phyloP scores from a whole-genome alignment of 306 rosid genomes.

The Oemleria cerasiformis region DNA sequence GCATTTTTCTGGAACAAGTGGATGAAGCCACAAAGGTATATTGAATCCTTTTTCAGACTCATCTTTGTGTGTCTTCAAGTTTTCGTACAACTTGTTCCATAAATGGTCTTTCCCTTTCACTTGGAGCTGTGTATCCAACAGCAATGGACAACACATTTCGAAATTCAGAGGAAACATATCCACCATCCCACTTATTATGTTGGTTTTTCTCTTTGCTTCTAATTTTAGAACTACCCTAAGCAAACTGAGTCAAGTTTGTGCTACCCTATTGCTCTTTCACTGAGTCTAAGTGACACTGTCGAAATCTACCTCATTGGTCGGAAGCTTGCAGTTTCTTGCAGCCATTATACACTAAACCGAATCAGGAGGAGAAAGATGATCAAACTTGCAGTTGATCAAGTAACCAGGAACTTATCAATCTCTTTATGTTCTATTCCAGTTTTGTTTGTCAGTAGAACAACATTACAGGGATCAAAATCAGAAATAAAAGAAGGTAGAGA shows the following conservation, averaged over 20 bases:
- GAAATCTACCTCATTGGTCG: no score
- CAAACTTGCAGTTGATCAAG: not conserved
- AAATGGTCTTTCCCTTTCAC: not conserved
- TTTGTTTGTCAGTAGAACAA: not conserved
- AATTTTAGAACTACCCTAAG: not conserved
- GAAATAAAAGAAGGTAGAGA: not conserved
- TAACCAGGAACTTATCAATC: not conserved
- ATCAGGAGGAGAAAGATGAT: not conserved
- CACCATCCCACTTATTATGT: not conserved
- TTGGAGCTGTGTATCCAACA: not conserved
- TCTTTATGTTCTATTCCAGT: not conserved
- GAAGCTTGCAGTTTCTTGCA: no score
- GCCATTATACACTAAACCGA: no score
- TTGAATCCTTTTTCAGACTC: not conserved
- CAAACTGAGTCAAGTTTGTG: not conserved
- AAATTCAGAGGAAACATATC: conserved; percentile 9
- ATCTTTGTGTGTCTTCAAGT: not conserved
- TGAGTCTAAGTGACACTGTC: no score
- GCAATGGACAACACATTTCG: not conserved
- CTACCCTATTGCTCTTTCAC: not conserved
- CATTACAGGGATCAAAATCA: not conserved
- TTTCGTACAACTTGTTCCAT: conserved; percentile 1
- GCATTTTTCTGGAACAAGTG: no score
- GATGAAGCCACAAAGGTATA: no score
- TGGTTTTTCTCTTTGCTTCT: not conserved